Evolutionary conservation across 2,329 filamentous ascomycete species (phyloP).

Genomic region (Penicillium sp.): DNA sequence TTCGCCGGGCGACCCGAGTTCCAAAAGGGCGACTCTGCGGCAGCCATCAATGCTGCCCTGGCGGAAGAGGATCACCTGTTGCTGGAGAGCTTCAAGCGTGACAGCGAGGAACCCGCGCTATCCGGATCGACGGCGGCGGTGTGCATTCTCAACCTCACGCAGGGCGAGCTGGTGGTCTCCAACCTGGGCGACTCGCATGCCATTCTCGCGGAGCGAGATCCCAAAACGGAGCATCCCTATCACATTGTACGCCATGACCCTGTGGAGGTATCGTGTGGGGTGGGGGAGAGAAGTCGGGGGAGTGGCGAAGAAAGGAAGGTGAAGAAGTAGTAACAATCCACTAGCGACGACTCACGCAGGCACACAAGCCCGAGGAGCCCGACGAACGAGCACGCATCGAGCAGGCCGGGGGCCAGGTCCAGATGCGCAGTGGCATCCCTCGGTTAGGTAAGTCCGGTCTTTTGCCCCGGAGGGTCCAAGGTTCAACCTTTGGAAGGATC

Average conservation of each 20-base stretch:
- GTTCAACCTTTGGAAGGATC: no score
- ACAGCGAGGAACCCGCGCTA: constrained; percentile 27
- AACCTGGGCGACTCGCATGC: constrained; percentile 40
- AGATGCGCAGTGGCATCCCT: constrained; percentile 25
- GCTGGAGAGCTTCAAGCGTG: constrained; percentile 26
- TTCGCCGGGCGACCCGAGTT: constrained; percentile 32
- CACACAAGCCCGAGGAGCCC: constrained; percentile 33
- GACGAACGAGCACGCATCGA: constrained; percentile 33
- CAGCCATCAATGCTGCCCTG: constrained; percentile 31
- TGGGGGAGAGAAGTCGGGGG: no score
- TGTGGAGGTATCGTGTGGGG: no score
- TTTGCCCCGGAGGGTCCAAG: background rate
- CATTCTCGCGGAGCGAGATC: constrained; percentile 32
- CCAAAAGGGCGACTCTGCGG: constrained; percentile 28
- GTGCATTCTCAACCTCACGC: constrained; percentile 33
- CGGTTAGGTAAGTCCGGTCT: constrained; percentile 28
- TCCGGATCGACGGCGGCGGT: constrained; percentile 37
- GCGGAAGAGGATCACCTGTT: constrained; percentile 31
- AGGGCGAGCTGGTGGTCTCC: constrained; percentile 32
- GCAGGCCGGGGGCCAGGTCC: constrained; percentile 31
- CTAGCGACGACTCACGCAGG: constrained; percentile 34
- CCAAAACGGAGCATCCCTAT: constrained; percentile 26
- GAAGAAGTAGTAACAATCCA: constrained; percentile 1
- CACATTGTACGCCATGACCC: constrained; percentile 19
- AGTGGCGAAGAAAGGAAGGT: background rate